phyloP scores from a whole-genome alignment of 108 stramenopile genomes.

The Pseudonitzschia delicatissima region DNA sequence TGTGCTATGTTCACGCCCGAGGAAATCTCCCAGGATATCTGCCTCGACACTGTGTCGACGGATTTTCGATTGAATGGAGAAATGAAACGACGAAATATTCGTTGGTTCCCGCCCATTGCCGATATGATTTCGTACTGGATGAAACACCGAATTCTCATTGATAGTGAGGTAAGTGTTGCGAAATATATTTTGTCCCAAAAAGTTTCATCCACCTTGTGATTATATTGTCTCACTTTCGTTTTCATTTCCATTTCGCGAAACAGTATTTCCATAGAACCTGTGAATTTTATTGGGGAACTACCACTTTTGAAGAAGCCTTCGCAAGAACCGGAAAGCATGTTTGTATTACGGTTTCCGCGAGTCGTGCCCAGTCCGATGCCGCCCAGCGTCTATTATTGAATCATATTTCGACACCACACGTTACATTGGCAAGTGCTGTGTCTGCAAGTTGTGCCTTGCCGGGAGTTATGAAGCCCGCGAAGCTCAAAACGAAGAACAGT shows the following conservation, averaged over 20 bases:
- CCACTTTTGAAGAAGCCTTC: conserved; percentile 92
- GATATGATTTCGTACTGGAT: conserved; percentile 84
- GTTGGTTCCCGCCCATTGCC: conserved; percentile 80
- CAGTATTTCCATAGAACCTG: conserved; percentile 61
- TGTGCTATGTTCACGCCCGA: conserved; percentile 75
- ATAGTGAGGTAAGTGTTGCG: conserved; percentile 46
- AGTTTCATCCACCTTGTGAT: too few species aligned
- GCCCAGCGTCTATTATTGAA: conserved; percentile 88
- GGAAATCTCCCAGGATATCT: conserved; percentile 76
- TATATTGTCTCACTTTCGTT: neutral
- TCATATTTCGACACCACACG: conserved; percentile 92
- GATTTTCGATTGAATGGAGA: conserved; percentile 81
- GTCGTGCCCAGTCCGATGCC: conserved; percentile 63
- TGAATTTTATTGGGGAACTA: conserved; percentile 83
- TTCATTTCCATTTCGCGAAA: too few species aligned
- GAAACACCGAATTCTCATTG: conserved; percentile 71
- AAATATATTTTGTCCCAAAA: neutral
- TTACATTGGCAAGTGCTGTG: conserved; percentile 85
- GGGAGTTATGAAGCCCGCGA: conserved; percentile 88
- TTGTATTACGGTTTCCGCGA: conserved; percentile 90
- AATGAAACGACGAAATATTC: conserved; percentile 73
- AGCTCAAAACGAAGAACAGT: conserved; percentile 80
- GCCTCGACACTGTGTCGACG: conserved; percentile 77
- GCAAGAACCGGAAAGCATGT: conserved; percentile 88
- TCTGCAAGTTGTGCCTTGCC: conserved; percentile 90